Evolutionary conservation across 208 protist genomes (phyloP).

Genomic region (Crithidia thermophila): DNA sequence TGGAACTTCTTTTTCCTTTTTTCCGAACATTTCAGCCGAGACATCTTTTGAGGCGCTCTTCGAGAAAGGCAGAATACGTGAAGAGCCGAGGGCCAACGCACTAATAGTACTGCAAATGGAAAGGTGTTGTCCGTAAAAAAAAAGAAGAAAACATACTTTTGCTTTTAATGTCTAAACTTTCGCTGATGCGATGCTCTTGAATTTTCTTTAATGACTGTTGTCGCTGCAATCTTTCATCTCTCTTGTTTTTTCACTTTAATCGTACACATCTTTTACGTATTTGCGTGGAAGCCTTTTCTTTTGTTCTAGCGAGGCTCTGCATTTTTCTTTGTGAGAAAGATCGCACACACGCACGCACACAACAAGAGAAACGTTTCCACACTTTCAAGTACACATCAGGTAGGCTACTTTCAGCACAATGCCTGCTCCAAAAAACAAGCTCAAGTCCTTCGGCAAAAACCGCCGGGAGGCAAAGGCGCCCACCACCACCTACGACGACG

Average conservation of each 20-base stretch:
- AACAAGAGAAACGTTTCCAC: background rate
- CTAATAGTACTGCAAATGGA: no score
- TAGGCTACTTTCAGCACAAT: no score
- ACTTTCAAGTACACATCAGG: background rate
- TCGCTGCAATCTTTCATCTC: no score
- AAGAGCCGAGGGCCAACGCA: background rate
- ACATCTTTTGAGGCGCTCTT: background rate
- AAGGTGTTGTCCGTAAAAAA: no score
- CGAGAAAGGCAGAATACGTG: background rate
- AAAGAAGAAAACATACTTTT: no score
- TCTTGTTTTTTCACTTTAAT: slow-evolving; percentile 1
- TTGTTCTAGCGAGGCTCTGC: no score
- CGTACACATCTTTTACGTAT: slow-evolving; percentile 14
- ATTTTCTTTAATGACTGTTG: no score
- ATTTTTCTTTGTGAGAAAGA: background rate
- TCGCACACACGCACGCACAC: background rate
- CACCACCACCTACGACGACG: slow-evolving; percentile 59
- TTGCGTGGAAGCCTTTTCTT: background rate
- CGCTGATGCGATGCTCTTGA: no score
- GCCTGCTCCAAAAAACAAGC: slow-evolving; percentile 51
- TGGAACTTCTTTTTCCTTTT: slow-evolving; percentile 3
- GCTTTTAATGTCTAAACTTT: no score
- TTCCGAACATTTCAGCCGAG: no score
- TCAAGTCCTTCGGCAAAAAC: slow-evolving; percentile 77
- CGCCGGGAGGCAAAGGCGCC: slow-evolving; percentile 39